A percentile compares a stretch with the other conserved stretches of the same genome.
phyloP scores from a whole-genome alignment of 495 filamentous ascomycete genomes.

The Bacidia rubella region DNA sequence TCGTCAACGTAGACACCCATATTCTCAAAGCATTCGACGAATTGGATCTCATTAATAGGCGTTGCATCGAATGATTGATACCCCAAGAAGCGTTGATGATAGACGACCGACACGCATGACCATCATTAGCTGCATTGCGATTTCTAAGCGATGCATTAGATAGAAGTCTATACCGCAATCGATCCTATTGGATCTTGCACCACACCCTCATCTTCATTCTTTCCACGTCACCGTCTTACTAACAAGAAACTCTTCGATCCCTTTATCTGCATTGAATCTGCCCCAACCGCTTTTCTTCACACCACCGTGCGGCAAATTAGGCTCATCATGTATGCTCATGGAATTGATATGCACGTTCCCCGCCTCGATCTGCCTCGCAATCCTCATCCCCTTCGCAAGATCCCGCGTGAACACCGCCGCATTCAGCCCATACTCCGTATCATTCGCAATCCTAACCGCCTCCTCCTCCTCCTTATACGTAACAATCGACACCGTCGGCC shows the following conservation, averaged over 20 bases:
- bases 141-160: neutral
- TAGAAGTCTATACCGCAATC: neutral
- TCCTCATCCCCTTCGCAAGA: constrained; percentile 32
- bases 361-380: constrained; percentile 36
- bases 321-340: constrained; percentile 76
- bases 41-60: constrained; percentile 24
- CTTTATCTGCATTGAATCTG: constrained; percentile 42
- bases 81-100: too few relatives aligned
- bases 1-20: constrained; percentile 76
- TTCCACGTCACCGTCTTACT: constrained; percentile 73
- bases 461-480: constrained; percentile 33
- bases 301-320: constrained; percentile 67
- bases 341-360: constrained; percentile 78
- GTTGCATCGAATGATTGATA: too few relatives aligned
- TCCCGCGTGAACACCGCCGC: constrained; percentile 36
- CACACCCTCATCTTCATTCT: constrained; percentile 20
- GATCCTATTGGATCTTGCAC: neutral
- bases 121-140: too few relatives aligned
- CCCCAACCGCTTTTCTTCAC: constrained; percentile 78
- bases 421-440: constrained; percentile 39
- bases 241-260: constrained; percentile 64
- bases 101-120: too few relatives aligned
- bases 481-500: constrained; percentile 53
- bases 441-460: constrained; percentile 35
- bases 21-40: constrained; percentile 56